A percentile compares a stretch with the other conserved stretches of the same genome.
phyloP scores from a whole-genome alignment of 805 yeast genomes.

The Yamadazyma takamatsuzukensis region DNA sequence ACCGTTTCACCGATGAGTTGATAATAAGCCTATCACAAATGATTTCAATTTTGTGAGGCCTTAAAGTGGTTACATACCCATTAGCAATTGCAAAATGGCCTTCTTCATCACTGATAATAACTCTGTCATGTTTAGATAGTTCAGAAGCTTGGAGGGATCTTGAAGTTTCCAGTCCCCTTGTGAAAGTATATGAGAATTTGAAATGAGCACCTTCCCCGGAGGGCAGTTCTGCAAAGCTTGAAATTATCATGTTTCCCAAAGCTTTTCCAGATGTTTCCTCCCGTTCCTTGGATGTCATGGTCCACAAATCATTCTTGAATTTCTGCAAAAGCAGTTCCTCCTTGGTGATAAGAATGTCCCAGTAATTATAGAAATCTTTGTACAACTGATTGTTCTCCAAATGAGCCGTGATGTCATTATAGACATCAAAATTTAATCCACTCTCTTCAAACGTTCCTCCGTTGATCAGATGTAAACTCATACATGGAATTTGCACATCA shows the following conservation, averaged over 20 bases:
- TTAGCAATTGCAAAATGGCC: conserved; percentile 74
- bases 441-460: conserved; percentile 51
- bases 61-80: conserved; percentile 51
- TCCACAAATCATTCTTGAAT: conserved; percentile 66
- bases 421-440: conserved; percentile 49
- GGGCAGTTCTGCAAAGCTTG: conserved; percentile 10
- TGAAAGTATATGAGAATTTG: conserved; percentile 47
- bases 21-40: conserved; percentile 53
- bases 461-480: conserved; percentile 59
- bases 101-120: conserved; percentile 72
- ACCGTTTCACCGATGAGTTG: conserved; percentile 34
- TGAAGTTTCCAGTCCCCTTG: conserved; percentile 35
- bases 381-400: conserved; percentile 38
- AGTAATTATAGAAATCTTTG: conserved; percentile 56
- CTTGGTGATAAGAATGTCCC: conserved; percentile 69
- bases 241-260: conserved; percentile 48
- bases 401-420: conserved; percentile 49
- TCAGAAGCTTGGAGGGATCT: conserved; percentile 43
- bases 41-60: conserved; percentile 42
- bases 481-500: conserved; percentile 52
- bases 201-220: conserved; percentile 20
- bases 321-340: conserved; percentile 63
- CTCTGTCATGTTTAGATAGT: conserved; percentile 54
- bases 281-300: conserved; percentile 52
- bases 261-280: conserved; percentile 61